Percentiles rank a stretch among this genome's conserved stretches.
These are phyloP conservation scores for Penicillium sclerotigenum DNA, from an alignment of 2,329 filamentous ascomycete genomes.

Conservation along the genomic window DNA sequence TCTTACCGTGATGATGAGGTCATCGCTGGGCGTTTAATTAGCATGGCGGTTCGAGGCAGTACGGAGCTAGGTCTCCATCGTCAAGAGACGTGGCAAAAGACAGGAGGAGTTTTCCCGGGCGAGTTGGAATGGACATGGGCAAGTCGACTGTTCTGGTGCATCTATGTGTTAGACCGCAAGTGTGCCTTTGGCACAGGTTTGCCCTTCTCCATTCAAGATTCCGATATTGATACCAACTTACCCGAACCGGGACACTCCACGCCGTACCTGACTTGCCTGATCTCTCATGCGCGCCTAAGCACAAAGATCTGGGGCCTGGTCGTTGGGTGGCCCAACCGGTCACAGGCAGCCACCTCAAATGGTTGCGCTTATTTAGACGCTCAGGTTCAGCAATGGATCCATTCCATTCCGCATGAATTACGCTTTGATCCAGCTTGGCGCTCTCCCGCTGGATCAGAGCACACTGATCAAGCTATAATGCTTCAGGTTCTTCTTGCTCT, in stretches of 20 bases:
- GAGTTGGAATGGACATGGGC: slow-evolving; percentile 38
- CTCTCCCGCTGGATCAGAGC: slow-evolving; percentile 11
- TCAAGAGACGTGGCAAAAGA: slow-evolving; percentile 40
- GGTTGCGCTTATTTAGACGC: slow-evolving; percentile 42
- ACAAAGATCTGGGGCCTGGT: slow-evolving; percentile 50
- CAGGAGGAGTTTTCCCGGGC: slow-evolving; percentile 37
- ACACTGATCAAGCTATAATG: slow-evolving; percentile 39
- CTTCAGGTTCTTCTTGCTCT: slow-evolving; percentile 46
- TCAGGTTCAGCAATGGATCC: slow-evolving; percentile 47
- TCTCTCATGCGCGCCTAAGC: slow-evolving; percentile 48
- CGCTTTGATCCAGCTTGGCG: slow-evolving; percentile 35
- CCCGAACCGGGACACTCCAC: slow-evolving; percentile 43
- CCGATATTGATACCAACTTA: slow-evolving; percentile 50
- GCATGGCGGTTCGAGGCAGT: slow-evolving; percentile 47
- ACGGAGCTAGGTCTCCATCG: slow-evolving; percentile 52
- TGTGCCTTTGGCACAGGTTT: slow-evolving; percentile 54
- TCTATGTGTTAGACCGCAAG: slow-evolving; percentile 52
- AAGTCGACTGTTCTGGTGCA: slow-evolving; percentile 49
- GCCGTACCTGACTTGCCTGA: slow-evolving; percentile 49
- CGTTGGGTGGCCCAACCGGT: slow-evolving; percentile 36
- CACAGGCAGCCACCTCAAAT: slow-evolving; percentile 36
- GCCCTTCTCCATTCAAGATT: slow-evolving; percentile 49
- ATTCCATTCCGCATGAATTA: slow-evolving; percentile 45
- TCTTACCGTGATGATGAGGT: slow-evolving; percentile 51
- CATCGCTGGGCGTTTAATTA: slow-evolving; percentile 49